Base-by-base conservation (phyloP, 1,284 basidiomycete species). In the Leccinum pseudoinsigne region DNA sequence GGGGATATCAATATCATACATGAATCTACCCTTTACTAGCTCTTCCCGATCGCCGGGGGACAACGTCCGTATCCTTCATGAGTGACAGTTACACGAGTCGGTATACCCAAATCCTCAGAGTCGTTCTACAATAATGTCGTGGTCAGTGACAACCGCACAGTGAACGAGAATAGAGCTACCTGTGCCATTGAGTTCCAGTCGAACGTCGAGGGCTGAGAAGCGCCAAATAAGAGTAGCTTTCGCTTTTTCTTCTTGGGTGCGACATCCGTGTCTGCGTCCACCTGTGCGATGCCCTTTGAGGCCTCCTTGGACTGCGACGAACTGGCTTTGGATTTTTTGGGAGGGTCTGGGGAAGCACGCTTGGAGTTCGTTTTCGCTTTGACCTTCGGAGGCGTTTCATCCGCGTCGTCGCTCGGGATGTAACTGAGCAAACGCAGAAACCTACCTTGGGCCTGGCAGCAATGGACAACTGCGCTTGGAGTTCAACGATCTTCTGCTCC, bases 201-300 rank as follows among this genome's bases (percentile, higher is more conserved):
- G 62, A 84, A 80, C 14, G 79, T 73, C n/a, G 71, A 62, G 1
- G 80, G 71, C 63, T 80, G 78, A 59, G 79, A 72, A 45, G 74
- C 66, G 5, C 77, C 75, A 68, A 86, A 87, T 23, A 88, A 68
- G 64, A 84, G 86, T 65, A 89, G 83, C 73, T 84, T 87, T 68
- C 84, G 80, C 66, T 83, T 85, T 74, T 85, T 88, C 77, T 82
- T 84, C 74, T 81, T 83, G 9, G 75, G 79, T 21, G 60, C 70
- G 9, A 63, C 63, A 28, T 69, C 74, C 9, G 66, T 67, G 7
- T 76, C 73, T 18, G 62, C n/a, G 14, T 56, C 26, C 18, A 8
- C 68, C 11, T 68, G 69, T 18, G 55, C 63, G 8, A 65, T 36
- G 5, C 67, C 72, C n/a, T 65, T 69, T 0, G 54, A 51, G 21